Base-by-base conservation (phyloP, 2,329 filamentous ascomycete species). In the Fusarium sulawesiense region DNA sequence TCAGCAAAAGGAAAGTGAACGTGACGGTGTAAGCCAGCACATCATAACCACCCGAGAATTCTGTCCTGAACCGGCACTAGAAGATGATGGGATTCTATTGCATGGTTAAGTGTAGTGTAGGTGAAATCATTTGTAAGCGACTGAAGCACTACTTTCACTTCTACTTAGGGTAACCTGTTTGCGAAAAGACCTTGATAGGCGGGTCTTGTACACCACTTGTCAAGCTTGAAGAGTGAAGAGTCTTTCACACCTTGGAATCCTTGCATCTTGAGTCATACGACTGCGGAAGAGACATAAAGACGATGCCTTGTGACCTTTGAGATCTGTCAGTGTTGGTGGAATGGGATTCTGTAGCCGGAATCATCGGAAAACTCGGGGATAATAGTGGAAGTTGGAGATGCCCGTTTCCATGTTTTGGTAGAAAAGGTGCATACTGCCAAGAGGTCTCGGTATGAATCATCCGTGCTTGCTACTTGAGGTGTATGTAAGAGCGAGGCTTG, bases 321-420 rank as follows among this genome's bases (percentile, higher is more conserved):
- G 41, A 61, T 45, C 41, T 56, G 41, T 47, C 18, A 6, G 32
- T 34, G 20, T 58, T 45, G 47, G 60, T 41, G 42, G 25, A 44
- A n/a, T 47, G 21, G 16, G 44, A 30, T 25, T 21, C 29, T 50
- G 45, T 37, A 44, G 16, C 21, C 67, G 54, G 67, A 40, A 40
- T 54, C 54, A 56, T 64, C 67, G 68, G 67, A 50, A 47, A 8
- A n/a, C 51, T 60, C 68, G 63, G 67, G 56, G 45, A 67, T 56
- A 56, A 48, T 40, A 37, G 20, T 34, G 46, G 41, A 20, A 42
- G 46, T 37, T 23, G 20, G 32, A 11, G 30, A 34, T 30, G 32
- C 11, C 18, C 8, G 25, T 40, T 27, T 23, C 32, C 32, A 14
- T 49, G 42, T 23, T n/a, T 58, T 27, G 51, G 51, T 49, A 40